Evolutionary conservation across 495 filamentous ascomycete species (phyloP).

Genomic region (Immersiella caudata): DNA sequence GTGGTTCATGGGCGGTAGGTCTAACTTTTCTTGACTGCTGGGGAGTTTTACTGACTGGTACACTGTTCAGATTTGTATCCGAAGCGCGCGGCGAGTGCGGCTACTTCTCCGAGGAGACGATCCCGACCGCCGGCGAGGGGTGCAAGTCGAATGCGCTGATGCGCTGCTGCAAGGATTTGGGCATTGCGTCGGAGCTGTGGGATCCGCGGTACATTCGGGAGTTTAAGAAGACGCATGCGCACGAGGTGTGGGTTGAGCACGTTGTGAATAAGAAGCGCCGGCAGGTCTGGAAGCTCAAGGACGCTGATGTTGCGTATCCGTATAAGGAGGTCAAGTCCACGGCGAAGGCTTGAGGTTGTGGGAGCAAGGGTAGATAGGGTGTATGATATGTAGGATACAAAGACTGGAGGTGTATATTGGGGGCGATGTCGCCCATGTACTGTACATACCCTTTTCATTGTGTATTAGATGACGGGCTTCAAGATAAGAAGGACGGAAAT

Average conservation of each 20-base stretch:
- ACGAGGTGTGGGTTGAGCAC: conserved; percentile 72
- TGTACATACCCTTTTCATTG: background rate
- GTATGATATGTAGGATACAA: conserved; percentile 9
- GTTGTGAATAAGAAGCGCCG: conserved; percentile 80
- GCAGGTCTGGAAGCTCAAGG: conserved; percentile 87
- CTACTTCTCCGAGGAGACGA: conserved; percentile 89
- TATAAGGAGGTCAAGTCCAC: conserved; percentile 56
- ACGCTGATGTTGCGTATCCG: conserved; percentile 75
- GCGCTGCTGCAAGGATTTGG: conserved; percentile 96
- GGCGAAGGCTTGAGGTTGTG: background rate
- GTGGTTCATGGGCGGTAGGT: conserved; percentile 85
- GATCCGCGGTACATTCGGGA: conserved; percentile 87
- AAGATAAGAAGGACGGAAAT: background rate
- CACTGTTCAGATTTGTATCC: conserved; percentile 71
- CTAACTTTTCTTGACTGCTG: conserved; percentile 17
- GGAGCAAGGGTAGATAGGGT: background rate
- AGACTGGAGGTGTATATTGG: background rate
- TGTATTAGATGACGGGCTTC: background rate
- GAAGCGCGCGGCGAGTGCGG: conserved; percentile 93
- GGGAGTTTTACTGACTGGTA: background rate
- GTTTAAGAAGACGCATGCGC: conserved; percentile 60
- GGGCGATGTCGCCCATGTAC: background rate
- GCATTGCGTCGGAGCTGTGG: conserved; percentile 94
- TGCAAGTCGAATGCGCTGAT: conserved; percentile 97
- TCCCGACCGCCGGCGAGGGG: conserved; percentile 95